Evolutionary conservation across 768 basidiomycete species (phyloP), one percentile per base, ranked within the genome.

Genomic region (Termitomyces bulborhizus): DNA sequence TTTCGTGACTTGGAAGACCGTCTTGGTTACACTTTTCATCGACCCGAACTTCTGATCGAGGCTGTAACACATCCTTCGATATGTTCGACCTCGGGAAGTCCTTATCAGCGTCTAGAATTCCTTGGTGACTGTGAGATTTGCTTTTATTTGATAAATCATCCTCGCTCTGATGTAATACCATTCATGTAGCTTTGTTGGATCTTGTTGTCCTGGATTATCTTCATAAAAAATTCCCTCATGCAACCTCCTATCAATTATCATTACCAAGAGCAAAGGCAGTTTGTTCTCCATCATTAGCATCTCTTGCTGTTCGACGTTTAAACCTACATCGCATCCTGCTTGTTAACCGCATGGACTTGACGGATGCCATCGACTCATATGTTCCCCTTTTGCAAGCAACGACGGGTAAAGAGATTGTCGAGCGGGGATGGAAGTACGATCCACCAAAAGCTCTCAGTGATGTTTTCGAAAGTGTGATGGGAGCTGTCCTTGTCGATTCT

Each of bases 51-150:
- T 15, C 69, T 95, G 2, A 63, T 88, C 7, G 85, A 93, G 69
- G 91, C 92, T 8, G 69, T 93, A n/a, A 92, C 90, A 0, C 93
- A 96, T 65, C 88, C 92, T 0, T 91, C 90, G 0, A 89, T 89
- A 61, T 73, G 48, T 36, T 49, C 24, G 24, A 49, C 77, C 9
- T 32, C 4, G 1, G 77, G 76, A 12, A 75, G 75, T 9, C 72
- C 81, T 6, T 95, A 95, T 68, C 88, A 96, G 58, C 81, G 93
- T 13, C 72, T 94, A 11, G 93, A 96, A 62, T 94, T 93, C 62
- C 76, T 96, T 3, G 93, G 93, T 32, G 93, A 96, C 65, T 89
- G 92, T 93, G 66, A 71, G 83, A 26, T 64, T 24, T 9, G 3
- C 1, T 32, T 27, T 11, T 9, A 42, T 36, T 18, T 9, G 11